These are phyloP conservation scores for Camellia oleifera DNA, from an alignment of 179 eudicot genomes.

Conservation along the genomic window DNA sequence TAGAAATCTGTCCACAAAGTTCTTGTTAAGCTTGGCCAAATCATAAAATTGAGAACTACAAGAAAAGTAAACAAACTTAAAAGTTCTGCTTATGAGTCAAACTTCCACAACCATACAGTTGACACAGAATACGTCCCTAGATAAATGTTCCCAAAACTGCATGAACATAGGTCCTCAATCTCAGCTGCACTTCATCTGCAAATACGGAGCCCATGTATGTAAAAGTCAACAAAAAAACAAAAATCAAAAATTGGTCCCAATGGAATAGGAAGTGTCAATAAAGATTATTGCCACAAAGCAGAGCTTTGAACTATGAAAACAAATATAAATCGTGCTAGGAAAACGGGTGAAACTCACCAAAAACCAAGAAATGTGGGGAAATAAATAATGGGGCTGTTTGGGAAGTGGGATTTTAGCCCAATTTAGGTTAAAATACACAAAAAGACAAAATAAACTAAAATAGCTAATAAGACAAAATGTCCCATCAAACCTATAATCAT, in stretches of 20 bases:
- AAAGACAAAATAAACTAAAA: too few relatives aligned
- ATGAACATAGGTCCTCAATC: slow-evolving; percentile 10
- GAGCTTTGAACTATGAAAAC: not conserved
- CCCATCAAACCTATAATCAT: too few relatives aligned
- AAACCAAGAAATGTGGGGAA: not conserved
- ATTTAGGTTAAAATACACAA: too few relatives aligned
- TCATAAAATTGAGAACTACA: not conserved
- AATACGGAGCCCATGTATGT: slow-evolving; percentile 17
- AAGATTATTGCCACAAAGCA: not conserved
- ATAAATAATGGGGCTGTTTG: too few relatives aligned
- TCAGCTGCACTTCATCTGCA: slow-evolving; percentile 26
- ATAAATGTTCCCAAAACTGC: not conserved
- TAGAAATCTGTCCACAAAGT: not conserved
- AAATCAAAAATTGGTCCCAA: not conserved
- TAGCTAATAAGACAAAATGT: too few relatives aligned
- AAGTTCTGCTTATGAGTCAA: not conserved
- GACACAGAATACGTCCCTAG: slow-evolving; percentile 7
- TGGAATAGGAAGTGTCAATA: not conserved
- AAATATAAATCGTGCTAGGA: not conserved
- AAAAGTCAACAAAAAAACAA: slow-evolving; percentile 7
- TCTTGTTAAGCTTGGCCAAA: slow-evolving; percentile 3
- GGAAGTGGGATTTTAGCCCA: too few relatives aligned
- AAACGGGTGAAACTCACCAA: too few relatives aligned
- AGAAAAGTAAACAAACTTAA: not conserved
- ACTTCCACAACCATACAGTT: slow-evolving; percentile 3